Evolutionary conservation across 2,329 filamentous ascomycete genomes (phyloP), one percentile per base, ranked within the genome.

Genomic region (Cladosporium colombiae): DNA sequence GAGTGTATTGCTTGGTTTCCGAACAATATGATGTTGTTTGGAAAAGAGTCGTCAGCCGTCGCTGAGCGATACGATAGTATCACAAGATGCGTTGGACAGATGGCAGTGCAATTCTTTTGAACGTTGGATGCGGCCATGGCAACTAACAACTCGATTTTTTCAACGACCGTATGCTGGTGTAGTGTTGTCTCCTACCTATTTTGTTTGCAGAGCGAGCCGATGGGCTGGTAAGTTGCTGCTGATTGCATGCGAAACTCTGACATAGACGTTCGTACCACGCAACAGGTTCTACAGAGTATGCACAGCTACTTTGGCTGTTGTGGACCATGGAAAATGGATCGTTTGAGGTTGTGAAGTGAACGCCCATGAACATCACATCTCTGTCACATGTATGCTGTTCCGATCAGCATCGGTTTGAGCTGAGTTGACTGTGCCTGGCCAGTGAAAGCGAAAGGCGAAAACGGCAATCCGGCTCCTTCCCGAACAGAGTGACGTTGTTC

Each of bases 401-500:
- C 10, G 37, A n/a, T 46, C 40, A 46, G 40, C n/a, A 46, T 46
- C n/a, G n/a, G 8, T 46, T 46, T 46, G 40, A 46, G 40, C 13
- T 46, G 40, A 46, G 40, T 21, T 46, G 40, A 21, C n/a, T 46
- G 27, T 55, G 27, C 52, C 52, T 55, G 52, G 33, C 16, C 52
- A 31, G 27, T 53, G 50, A 18, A 11, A n/a, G 40, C 33, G 33
- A 35, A 35, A 11, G 8, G 3, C 11, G 25, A 31, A 53, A 53
- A 27, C 52, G 27, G 52, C 18, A 55, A 21, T 21, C 27, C 52
- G 52, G 52, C 52, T 55, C 52, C 52, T 55, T 55, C 52, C 52
- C 27, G 52, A 55, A 53, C 18, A 55, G 52, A 33, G 52, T 55
- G 52, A 55, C 52, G 52, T 55, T 55, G 52, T 33, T 55, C 27